phyloP scores from a whole-genome alignment of 805 yeast genomes.

The Monosporozyma aerobia region DNA sequence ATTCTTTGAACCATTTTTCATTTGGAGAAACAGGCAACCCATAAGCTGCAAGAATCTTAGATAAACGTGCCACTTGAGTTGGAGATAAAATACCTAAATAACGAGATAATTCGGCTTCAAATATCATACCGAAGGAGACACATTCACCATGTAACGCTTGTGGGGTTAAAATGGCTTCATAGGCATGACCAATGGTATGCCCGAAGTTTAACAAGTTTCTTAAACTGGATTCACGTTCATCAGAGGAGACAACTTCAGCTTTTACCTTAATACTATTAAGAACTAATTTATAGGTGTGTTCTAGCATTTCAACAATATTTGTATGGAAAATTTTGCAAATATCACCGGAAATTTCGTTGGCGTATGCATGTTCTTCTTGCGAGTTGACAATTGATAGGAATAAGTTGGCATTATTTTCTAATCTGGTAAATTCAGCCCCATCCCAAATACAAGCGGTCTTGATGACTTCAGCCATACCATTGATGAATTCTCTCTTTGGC shows the following conservation, averaged over 20 bases:
- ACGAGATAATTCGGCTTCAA: conserved; percentile 93
- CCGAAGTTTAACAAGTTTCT: conserved; percentile 92
- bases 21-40: conserved; percentile 73
- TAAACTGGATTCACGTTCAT: conserved; percentile 91
- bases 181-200: conserved; percentile 96
- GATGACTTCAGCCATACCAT: conserved; percentile 97
- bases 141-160: conserved; percentile 97
- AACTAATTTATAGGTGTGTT: conserved; percentile 70
- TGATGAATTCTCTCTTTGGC: conserved; percentile 89
- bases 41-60: conserved; percentile 76
- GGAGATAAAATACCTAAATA: conserved; percentile 83
- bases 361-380: conserved; percentile 7
- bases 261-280: conserved; percentile 81
- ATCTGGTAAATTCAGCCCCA: conserved; percentile 73
- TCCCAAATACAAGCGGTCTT: conserved; percentile 99
- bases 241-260: conserved; percentile 87
- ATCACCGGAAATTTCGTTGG: conserved; percentile 9
- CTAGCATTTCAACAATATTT: conserved; percentile 59
- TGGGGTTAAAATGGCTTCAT: conserved; percentile 95
- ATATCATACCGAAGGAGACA: conserved; percentile 93
- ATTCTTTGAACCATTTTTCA: conserved; percentile 61
- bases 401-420: conserved; percentile 63
- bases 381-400: conserved; percentile 61
- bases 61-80: conserved; percentile 83
- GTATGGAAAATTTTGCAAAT: conserved; percentile 37